Base-by-base conservation (phyloP, 139 green algal genomes). In the Chlamydomonas asymmetrica region DNA sequence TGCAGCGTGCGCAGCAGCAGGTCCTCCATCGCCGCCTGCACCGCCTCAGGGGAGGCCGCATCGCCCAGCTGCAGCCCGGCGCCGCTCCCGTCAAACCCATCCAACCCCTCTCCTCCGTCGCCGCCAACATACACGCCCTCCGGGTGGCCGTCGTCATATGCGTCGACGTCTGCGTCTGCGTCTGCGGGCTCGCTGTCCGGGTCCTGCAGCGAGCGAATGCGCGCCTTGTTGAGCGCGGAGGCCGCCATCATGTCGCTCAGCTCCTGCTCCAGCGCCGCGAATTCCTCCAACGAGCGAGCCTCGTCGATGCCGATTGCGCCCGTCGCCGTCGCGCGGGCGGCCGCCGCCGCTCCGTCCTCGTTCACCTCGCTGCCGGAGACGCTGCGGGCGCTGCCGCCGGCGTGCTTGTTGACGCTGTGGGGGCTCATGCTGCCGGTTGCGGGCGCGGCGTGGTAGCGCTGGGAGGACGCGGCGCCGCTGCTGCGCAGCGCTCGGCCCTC, bases 231-330 rank as follows among this genome's bases (percentile, higher is more conserved):
- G n/a, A n/a, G n/a, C 20, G 23, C 25, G n/a, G 10, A 22, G 8
- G 56, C 8, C 41, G 61, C 59, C 43, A 39, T 31, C 71, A 77
- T 69, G 41, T 77, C 59, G 23, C 71, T 41, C 59, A 77, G 71
- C 71, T 77, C 59, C 71, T 69, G 41, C 59, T 77, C 71, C 71
- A 77, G 57, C 70, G 67, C 32, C 16, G 69, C 41, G 69, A 75
- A 75, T 2, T 29, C 39, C 2, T 29, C 56, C 56, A 68, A n/a
- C n/a, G n/a, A n/a, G n/a, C n/a, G n/a, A n/a, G n/a, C 35, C 5
- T 76, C 70, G 32, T 67, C 70, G 20, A 56, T 57, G 31, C 32
- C 31, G 16, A 4, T 34, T 23, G 3, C 32, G 32, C 29, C 59
- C 9, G 16, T 18, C 5, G 23, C 32, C 1, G 5, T 34, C 10